Evolutionary conservation across 2,329 filamentous ascomycete genomes (phyloP), one percentile per base, ranked within the genome.

Genomic region (Macrophomina pseudophaseolina): DNA sequence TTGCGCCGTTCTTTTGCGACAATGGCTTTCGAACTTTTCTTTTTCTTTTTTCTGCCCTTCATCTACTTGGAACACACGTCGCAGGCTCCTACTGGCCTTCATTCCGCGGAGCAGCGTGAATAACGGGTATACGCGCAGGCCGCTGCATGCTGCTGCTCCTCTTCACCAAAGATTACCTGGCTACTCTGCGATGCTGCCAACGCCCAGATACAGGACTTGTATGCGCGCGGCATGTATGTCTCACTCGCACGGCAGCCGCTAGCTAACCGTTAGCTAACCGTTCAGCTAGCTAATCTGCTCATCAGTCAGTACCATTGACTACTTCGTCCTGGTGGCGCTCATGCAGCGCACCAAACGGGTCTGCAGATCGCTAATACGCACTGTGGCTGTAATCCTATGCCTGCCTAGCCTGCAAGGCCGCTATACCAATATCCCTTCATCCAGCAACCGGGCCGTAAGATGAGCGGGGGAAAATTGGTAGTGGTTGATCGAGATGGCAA

Each of bases 171-270:
- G 40, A 62, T 62, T 62, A 28, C 44, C 58, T 38, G 42, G 58
- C 42, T 62, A 62, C 58, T 42, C 58, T 49, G 42, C 44, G 58
- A 48, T 62, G 56, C 56, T 44, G 42, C 56, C 42, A 40, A 60
- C 32, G 35, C 40, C 23, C n/a, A 28, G 35, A 58, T 44, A 33
- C 54, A 60, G 12, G 18, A 8, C 44, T 38, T 28, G 30, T 49
- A 38, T 51, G 58, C 58, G 58, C 32, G 44, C 44, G 11, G 30
- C 58, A 62, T 62, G 58, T 42, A 62, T 62, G 58, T 62, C 58
- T 62, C 44, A 62, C 58, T 62, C 28, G 46, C 58, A 49, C 58
- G 49, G 44, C 58, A 60, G 33, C 56, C 56, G 42, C 56, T 42
- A 49, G 42, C 58, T 30, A 44, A 40, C 33, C 38, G 11, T n/a